Conservation (phyloP, 768 basidiomycete species). For the Lentinula detonsa region DNA sequence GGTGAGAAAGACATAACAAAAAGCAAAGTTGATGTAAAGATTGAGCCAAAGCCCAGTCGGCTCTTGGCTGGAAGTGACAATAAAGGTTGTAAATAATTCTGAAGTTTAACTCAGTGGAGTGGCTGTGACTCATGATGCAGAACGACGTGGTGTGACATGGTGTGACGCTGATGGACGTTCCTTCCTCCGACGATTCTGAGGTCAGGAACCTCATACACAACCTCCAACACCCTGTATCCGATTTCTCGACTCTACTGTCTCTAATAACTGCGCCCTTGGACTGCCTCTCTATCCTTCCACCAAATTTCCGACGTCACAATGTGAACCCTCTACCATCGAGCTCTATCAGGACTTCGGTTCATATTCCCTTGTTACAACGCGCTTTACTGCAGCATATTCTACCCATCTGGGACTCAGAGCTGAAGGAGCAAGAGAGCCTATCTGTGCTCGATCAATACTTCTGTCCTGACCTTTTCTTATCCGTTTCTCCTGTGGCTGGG, state of each 20-base stretch:
- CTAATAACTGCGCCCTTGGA: conserved; percentile 58
- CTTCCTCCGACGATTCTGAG: conserved; percentile 7
- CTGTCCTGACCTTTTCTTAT: conserved; percentile 57
- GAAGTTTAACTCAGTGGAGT: neutral
- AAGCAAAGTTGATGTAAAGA: neutral
- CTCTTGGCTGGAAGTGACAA: too few species aligned
- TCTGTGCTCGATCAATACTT: conserved; percentile 64
- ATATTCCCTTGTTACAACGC: conserved; percentile 56
- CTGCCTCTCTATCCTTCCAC: conserved; percentile 51
- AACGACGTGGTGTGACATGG: neutral
- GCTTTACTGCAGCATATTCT: conserved; percentile 56
- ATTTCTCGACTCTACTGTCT: conserved; percentile 44
- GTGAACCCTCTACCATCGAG: conserved; percentile 26
- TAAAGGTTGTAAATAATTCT: too few species aligned
- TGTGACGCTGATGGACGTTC: neutral
- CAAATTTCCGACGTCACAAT: conserved; percentile 42
- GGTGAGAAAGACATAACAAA: neutral
- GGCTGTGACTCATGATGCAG: neutral
- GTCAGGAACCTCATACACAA: conserved; percentile 35
- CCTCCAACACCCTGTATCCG: conserved; percentile 40
- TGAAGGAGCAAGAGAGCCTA: conserved; percentile 43
- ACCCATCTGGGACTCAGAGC: conserved; percentile 59
- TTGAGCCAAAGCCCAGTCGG: neutral
- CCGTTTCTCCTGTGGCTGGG: conserved; percentile 42
- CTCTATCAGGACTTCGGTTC: conserved; percentile 27